These are phyloP conservation scores for Ophiorrhiza pumila DNA, from an alignment of 257 asterid species.

Conservation along the genomic window DNA sequence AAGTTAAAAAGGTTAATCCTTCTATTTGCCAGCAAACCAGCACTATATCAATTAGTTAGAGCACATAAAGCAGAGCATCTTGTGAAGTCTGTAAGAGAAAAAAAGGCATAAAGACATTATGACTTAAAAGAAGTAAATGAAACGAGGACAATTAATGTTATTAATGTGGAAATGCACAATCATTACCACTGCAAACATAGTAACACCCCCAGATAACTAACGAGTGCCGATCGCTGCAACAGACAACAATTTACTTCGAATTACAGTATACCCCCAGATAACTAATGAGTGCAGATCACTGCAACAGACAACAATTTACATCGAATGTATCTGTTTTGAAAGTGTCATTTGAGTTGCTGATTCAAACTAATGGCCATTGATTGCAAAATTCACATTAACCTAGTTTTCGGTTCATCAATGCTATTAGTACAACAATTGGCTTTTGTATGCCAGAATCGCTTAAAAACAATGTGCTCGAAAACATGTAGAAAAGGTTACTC, in stretches of 20 bases:
- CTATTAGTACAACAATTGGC: background rate
- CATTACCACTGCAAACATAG: background rate
- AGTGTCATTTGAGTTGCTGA: background rate
- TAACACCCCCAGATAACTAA: background rate
- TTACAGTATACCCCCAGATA: background rate
- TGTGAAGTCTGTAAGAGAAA: background rate
- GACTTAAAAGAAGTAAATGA: background rate
- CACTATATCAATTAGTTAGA: background rate
- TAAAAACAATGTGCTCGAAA: background rate
- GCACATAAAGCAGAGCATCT: background rate
- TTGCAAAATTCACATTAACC: background rate
- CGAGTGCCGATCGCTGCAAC: background rate
- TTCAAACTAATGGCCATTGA: background rate
- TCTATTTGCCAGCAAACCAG: constrained; percentile 9
- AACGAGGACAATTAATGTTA: background rate
- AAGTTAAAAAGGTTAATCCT: constrained; percentile 16
- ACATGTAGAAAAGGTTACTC: too few relatives aligned
- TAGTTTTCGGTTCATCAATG: background rate
- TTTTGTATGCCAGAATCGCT: background rate
- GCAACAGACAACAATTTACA: background rate
- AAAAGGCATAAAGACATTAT: background rate
- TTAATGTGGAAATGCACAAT: background rate
- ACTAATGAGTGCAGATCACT: background rate
- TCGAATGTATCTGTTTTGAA: background rate
- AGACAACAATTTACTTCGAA: background rate